Conservation (phyloP, 2,329 filamentous ascomycete genomes). For the Colletotrichum incanum region DNA sequence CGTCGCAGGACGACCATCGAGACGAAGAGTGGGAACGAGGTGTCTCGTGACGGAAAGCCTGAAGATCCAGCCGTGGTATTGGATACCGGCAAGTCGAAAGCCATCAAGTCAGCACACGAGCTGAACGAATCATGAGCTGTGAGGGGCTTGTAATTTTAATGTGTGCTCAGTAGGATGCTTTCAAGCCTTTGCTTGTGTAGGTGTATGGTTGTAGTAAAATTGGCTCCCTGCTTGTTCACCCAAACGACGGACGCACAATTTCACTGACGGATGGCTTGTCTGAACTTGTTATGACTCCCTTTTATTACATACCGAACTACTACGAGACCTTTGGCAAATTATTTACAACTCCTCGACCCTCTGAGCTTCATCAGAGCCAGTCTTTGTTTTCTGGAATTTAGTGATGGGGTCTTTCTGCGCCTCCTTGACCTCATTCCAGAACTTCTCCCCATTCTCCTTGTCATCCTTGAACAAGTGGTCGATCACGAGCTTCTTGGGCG, state of each 20-base stretch:
- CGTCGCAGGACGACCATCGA: slow-evolving; percentile 53
- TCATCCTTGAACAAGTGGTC: slow-evolving; percentile 78
- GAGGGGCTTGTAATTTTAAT: too few relatives aligned
- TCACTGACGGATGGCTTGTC: too few relatives aligned
- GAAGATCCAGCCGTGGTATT: slow-evolving; percentile 62
- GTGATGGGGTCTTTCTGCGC: slow-evolving; percentile 73
- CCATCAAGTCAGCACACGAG: slow-evolving; percentile 59
- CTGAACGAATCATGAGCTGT: slow-evolving; percentile 48
- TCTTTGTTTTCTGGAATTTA: slow-evolving; percentile 40
- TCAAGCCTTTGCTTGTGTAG: too few relatives aligned
- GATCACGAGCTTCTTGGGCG: slow-evolving; percentile 75
- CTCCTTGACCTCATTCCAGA: slow-evolving; percentile 73
- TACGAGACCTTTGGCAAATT: background rate
- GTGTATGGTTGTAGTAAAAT: too few relatives aligned
- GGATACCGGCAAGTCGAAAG: slow-evolving; percentile 57
- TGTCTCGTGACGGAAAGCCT: slow-evolving; percentile 56
- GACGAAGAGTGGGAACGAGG: slow-evolving; percentile 60
- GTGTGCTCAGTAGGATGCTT: too few relatives aligned
- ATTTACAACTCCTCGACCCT: slow-evolving; percentile 31
- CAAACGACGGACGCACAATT: too few relatives aligned
- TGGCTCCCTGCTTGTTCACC: too few relatives aligned
- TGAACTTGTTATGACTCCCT: too few relatives aligned
- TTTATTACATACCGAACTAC: background rate
- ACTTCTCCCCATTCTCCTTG: slow-evolving; percentile 72
- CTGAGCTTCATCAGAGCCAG: background rate